Evolutionary conservation across 345 rosid species (phyloP), one percentile per base, ranked within the genome.

Genomic region (Aegle marmelos): DNA sequence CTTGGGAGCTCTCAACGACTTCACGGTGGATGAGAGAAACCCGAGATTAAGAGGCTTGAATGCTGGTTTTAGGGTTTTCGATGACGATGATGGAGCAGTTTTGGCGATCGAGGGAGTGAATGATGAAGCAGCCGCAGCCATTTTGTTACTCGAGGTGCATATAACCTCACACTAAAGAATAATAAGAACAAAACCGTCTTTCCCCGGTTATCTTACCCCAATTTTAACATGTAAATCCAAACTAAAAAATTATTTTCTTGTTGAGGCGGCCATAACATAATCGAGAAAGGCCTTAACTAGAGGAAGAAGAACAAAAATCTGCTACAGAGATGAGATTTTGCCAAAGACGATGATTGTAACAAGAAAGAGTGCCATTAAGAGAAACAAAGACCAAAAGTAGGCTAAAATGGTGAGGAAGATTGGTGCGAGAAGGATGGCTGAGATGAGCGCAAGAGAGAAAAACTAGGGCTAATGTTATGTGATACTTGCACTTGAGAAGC

Each of bases 311-410:
- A 7, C 8, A 36, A 36, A 2, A 36, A 36, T 36, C 2, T 7
- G 9, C 8, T 1, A 8, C 9, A 36, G 9, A 7, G n/a, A n/a
- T 24, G 90, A 86, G 74, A 86, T 85, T 59, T 86, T 88, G 6
- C 86, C 94, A 61, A 93, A 89, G 86, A 95, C 81, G 83, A 88
- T 58, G 76, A 91, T 90, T n/a, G 91, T 92, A 4, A 76, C 87
- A 30, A 95, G 95, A 76, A 95, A 95, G 70, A 95, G 90, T 69
- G 95, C 87, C 2, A 95, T 93, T 86, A 97, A 95, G 83, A 93
- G 86, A 66, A 90, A 76, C 22, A 93, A 85, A 53, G 98, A 97
- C 92, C 98, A 93, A 64, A 95, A 93, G 87, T 91, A 95, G 77
- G 94, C 83, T 65, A 95, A 56, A 70, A 95, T 78, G 68, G 92